Evolutionary conservation across 495 filamentous ascomycete species (phyloP), one percentile per base, ranked within the genome.

Genomic region (Podospora pseudocomata): DNA sequence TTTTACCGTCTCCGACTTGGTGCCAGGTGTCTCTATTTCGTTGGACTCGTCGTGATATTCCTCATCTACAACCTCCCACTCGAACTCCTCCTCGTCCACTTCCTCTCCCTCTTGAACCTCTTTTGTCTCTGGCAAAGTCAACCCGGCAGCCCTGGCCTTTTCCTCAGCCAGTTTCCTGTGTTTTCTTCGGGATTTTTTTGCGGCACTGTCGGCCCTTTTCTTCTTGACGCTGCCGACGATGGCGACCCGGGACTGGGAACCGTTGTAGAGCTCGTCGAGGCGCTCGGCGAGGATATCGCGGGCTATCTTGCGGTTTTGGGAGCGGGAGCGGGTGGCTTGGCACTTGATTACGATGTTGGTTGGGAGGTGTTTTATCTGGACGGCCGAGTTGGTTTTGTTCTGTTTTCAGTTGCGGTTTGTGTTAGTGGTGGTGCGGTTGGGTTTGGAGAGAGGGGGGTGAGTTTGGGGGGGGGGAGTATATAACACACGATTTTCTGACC

Each of bases 381-480:
- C 95, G 60, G 95, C 95, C 9, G 92, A 97, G 70, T 88, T 89
- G 26, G 95, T 98, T 89, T 99, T 99, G 81, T 99, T 99, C 91
- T 94, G 65, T 49, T 5, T 13, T 18, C 1, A 26, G n/a, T 20
- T 5, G 61, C 30, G 60, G 19, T 23, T 23, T 23, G n/a, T 4
- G 62, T 66, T 63, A 53, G 27, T 34, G 23, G 16, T 26, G 20
- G 11, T 32, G 27, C n/a, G 3, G 49, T 3, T 18, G 64, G 19
- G 54, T 23, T 23, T 23, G 20, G 23, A 60, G 59, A 44, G 32
- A 34, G 63, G 5, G 69, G 28, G 64, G 32, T 64, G 61, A 49
- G 5, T 13, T 26, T 59, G 15, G 60, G 27, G 39, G 18, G 19
- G 1, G 1, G 1, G 20, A 23, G 23, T 23, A 2, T 23, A 23